phyloP scores from a whole-genome alignment of 495 filamentous ascomycete genomes.

The Xylaria flabelliformis region DNA sequence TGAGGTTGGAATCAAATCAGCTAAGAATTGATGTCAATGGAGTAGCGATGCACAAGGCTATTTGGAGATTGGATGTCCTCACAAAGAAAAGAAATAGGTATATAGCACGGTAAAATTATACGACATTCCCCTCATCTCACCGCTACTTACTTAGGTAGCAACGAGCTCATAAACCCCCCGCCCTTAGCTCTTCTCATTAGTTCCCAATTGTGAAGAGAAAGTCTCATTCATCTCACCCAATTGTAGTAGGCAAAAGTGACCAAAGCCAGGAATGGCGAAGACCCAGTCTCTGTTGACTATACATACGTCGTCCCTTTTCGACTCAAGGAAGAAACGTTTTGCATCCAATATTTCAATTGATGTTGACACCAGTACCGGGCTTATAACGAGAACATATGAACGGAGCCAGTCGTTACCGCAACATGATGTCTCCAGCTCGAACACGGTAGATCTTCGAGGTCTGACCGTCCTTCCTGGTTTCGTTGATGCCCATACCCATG shows the following conservation, averaged over 20 bases:
- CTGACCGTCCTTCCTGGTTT: constrained; percentile 57
- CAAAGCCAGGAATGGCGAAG: constrained; percentile 1
- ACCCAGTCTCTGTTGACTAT: constrained; percentile 33
- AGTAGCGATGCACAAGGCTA: neutral
- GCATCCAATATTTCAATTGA: constrained; percentile 49
- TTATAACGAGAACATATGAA: constrained; percentile 47
- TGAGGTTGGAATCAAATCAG: neutral
- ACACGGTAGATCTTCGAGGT: constrained; percentile 54
- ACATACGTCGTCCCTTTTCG: constrained; percentile 57
- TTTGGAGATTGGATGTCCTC: neutral
- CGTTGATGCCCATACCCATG: constrained; percentile 61
- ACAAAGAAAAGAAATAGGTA: too few species aligned
- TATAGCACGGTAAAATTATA: neutral
- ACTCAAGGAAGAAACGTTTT: constrained; percentile 55
- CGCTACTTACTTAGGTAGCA: neutral
- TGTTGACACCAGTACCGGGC: constrained; percentile 46
- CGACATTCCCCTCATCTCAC: neutral
- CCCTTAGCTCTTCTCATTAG: neutral
- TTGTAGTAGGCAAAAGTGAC: too few species aligned
- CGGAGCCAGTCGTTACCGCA: constrained; percentile 35
- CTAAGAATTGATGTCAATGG: too few species aligned
- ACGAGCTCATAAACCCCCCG: neutral
- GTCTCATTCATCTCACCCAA: too few species aligned
- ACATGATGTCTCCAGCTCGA: constrained; percentile 15
- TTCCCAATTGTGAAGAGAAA: neutral